phyloP scores from a whole-genome alignment of 2,329 filamentous ascomycete species.

The Pochonia chlamydosporia region DNA sequence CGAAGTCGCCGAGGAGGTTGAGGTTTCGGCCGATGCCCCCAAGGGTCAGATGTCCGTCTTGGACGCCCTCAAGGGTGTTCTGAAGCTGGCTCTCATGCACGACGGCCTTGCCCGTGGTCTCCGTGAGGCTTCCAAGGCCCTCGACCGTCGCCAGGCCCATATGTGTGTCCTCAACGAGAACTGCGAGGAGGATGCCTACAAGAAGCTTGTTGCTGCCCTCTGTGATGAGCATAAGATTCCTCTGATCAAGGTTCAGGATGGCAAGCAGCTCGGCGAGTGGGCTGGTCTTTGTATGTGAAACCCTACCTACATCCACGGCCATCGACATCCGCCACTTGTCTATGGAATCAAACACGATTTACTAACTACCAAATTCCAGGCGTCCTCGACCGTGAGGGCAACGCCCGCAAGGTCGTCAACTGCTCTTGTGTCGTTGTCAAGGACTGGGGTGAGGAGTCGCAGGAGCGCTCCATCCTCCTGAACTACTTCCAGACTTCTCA shows the following conservation, averaged over 20 bases:
- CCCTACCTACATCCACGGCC: neutral
- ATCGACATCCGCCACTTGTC: neutral
- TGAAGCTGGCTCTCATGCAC: conserved; percentile 99
- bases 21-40: conserved; percentile 87
- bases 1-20: conserved; percentile 82
- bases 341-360: conserved; percentile 3
- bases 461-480: conserved; percentile 97
- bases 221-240: conserved; percentile 99
- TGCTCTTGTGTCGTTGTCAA: conserved; percentile 99
- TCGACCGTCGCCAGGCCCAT: conserved; percentile 97
- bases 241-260: conserved; percentile 98
- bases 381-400: conserved; percentile 98
- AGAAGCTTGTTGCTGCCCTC: conserved; percentile 98
- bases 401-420: conserved; percentile 99
- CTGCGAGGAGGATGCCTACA: conserved; percentile 99
- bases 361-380: conserved; percentile 49
- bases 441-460: conserved; percentile 99
- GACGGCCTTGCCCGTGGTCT: conserved; percentile 98
- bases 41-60: conserved; percentile 96
- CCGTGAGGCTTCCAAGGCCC: conserved; percentile 96
- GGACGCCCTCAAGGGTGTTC: conserved; percentile 96
- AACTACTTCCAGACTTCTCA: conserved; percentile 99
- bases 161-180: conserved; percentile 99
- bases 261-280: conserved; percentile 99
- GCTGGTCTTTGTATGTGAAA: conserved; percentile 88